Evolutionary conservation across 148 eudicot species (phyloP).

Genomic region (Amaranthus palmeri): DNA sequence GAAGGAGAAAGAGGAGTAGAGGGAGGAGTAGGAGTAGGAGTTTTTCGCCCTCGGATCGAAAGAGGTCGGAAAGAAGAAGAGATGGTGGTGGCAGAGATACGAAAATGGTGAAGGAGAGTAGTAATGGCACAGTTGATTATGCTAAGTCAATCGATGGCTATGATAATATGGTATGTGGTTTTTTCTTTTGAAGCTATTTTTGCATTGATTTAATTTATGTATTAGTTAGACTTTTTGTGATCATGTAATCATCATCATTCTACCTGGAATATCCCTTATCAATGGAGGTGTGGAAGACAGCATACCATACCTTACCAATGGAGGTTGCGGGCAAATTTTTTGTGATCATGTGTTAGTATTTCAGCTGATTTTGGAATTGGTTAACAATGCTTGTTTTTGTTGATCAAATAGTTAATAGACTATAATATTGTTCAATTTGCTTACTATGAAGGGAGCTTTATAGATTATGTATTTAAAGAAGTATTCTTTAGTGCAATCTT

Average conservation of each 20-base stretch:
- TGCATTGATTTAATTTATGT: background rate
- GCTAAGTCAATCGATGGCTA: conserved; percentile 61
- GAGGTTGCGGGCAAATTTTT: background rate
- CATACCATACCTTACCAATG: no score
- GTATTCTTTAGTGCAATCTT: background rate
- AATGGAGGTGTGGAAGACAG: no score
- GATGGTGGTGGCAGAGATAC: conserved; percentile 21
- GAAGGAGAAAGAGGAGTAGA: conserved; percentile 24
- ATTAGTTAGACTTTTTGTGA: background rate
- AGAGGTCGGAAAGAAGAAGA: conserved; percentile 27
- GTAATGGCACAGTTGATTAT: conserved; percentile 45
- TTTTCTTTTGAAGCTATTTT: background rate
- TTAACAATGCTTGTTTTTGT: background rate
- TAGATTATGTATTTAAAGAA: no score
- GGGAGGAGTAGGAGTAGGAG: conserved; percentile 38
- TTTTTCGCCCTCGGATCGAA: conserved; percentile 33
- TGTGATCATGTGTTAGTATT: background rate
- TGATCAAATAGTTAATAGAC: background rate
- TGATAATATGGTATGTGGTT: conserved; percentile 56
- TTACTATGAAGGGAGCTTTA: background rate
- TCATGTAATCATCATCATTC: background rate
- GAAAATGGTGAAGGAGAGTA: conserved; percentile 32
- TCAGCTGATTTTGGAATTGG: background rate
- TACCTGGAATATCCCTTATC: no score
- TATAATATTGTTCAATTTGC: background rate